Percentiles rank a stretch among this genome's conserved stretches.
Evolutionary conservation across 495 filamentous ascomycete genomes (phyloP).

Genomic region (Copromyces sp.): DNA sequence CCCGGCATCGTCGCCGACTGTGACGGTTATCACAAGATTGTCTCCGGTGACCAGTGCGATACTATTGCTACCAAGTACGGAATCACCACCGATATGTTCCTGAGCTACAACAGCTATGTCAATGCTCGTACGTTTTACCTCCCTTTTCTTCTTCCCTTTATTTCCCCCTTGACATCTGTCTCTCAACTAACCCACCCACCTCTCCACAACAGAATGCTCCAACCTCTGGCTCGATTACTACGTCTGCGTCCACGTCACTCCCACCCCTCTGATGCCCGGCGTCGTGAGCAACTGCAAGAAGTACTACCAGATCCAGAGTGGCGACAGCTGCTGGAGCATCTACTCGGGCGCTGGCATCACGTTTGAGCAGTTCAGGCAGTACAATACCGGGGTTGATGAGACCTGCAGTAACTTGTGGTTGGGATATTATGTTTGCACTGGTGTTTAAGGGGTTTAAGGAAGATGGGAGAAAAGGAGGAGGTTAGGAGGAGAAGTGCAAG

Average conservation of each 20-base stretch:
- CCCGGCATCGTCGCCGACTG: background rate
- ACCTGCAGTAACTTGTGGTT: conserved; percentile 12
- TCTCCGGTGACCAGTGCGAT: no score
- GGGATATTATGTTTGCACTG: conserved; percentile 11
- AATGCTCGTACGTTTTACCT: conserved; percentile 23
- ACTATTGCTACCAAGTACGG: conserved; percentile 5
- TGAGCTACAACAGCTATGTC: conserved; percentile 29
- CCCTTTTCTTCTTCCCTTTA: background rate
- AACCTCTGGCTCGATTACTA: conserved; percentile 6
- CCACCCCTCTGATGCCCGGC: background rate
- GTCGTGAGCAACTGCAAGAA: background rate
- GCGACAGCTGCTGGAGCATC: conserved; percentile 6
- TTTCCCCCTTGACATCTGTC: background rate
- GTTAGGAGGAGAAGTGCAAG: background rate
- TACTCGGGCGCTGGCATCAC: conserved; percentile 8
- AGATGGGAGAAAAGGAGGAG: background rate
- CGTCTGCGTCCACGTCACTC: conserved; percentile 25
- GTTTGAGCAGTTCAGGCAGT: conserved; percentile 9
- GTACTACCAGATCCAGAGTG: conserved; percentile 1
- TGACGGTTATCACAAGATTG: no score
- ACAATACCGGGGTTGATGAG: conserved; percentile 7
- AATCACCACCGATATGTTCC: conserved; percentile 21
- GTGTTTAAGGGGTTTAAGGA: background rate
- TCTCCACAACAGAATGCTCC: background rate
- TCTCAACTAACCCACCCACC: background rate